A percentile compares a stretch with the other conserved stretches of the same genome.
These are phyloP conservation scores for Termitomyces eurrhizus DNA, from an alignment of 768 basidiomycete species.

Conservation along the genomic window DNA sequence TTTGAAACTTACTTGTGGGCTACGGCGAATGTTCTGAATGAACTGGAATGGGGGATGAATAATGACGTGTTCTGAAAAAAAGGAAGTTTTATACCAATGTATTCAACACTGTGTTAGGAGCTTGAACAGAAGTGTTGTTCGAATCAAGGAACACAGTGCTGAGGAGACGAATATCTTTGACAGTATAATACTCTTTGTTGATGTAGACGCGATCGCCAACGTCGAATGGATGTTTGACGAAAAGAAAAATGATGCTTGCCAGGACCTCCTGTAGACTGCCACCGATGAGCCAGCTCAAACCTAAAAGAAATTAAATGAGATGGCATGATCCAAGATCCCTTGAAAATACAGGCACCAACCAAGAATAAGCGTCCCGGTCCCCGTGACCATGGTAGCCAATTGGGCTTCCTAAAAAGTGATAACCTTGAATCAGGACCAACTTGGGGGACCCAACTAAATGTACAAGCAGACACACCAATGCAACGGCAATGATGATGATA, in stretches of 20 bases:
- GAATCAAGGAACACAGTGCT: conserved; percentile 69
- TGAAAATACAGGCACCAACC: conserved; percentile 26
- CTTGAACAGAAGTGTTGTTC: conserved; percentile 60
- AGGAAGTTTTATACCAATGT: conserved; percentile 33
- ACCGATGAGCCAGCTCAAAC: conserved; percentile 86
- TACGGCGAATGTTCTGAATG: conserved; percentile 69
- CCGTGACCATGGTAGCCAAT: conserved; percentile 69
- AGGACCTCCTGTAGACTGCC: conserved; percentile 76
- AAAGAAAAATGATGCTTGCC: conserved; percentile 86
- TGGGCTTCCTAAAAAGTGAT: conserved; percentile 54
- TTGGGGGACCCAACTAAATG: neutral
- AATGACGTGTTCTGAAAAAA: neutral
- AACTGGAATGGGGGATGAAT: conserved; percentile 34
- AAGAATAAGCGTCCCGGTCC: conserved; percentile 59
- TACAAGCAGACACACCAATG: conserved; percentile 47
- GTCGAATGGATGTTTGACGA: conserved; percentile 83
- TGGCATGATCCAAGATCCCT: neutral
- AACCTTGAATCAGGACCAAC: neutral
- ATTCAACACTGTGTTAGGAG: conserved; percentile 63
- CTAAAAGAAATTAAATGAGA: conserved; percentile 25
- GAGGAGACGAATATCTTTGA: conserved; percentile 84
- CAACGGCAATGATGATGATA: conserved; percentile 78
- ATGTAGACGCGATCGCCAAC: conserved; percentile 71
- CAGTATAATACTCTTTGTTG: conserved; percentile 57
- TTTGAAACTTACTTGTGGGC: conserved; percentile 48